Conservation (phyloP, 1,284 basidiomycete species). For the Thecaphora frezii region DNA sequence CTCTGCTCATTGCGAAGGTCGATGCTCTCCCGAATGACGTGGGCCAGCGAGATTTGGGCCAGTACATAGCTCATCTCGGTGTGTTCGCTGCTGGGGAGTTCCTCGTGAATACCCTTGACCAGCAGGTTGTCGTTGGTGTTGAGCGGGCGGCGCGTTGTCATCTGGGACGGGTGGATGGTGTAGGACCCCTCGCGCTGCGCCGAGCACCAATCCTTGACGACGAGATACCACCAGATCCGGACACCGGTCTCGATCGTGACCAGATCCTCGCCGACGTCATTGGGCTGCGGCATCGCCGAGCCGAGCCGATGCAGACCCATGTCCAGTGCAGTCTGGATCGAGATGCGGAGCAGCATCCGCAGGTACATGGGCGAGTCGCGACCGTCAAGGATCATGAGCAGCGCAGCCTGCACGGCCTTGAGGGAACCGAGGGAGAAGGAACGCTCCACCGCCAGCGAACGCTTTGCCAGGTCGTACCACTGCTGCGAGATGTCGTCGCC, state of each 20-base stretch:
- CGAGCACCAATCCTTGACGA: slow-evolving; percentile 46
- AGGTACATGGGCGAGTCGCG: slow-evolving; percentile 27
- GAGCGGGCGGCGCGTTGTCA: slow-evolving; percentile 39
- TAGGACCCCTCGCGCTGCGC: slow-evolving; percentile 40
- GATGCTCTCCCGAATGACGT: slow-evolving; percentile 34
- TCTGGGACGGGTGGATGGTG: slow-evolving; percentile 40
- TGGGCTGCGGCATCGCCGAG: slow-evolving; percentile 15
- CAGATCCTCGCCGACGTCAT: slow-evolving; percentile 19
- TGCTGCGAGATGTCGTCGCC: slow-evolving; percentile 26
- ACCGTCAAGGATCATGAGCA: slow-evolving; percentile 41
- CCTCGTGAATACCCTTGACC: slow-evolving; percentile 12
- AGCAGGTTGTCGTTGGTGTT: slow-evolving; percentile 41
- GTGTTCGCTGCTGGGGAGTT: slow-evolving; percentile 16
- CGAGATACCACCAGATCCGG: slow-evolving; percentile 48
- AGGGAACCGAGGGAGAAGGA: slow-evolving; percentile 29
- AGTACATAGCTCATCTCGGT: slow-evolving; percentile 41
- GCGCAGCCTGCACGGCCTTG: slow-evolving; percentile 36
- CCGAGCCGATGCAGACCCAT: slow-evolving; percentile 46
- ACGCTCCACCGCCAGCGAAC: slow-evolving; percentile 25
- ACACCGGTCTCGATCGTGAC: slow-evolving; percentile 36
- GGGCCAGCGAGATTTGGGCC: slow-evolving; percentile 35
- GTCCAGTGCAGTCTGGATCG: slow-evolving; percentile 44
- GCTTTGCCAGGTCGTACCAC: slow-evolving; percentile 36
- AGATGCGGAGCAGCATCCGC: slow-evolving; percentile 35
- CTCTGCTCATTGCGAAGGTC: slow-evolving; percentile 40